These are phyloP conservation scores for Chaetoceros muelleri DNA, from an alignment of 108 stramenopile species.

Conservation along the genomic window DNA sequence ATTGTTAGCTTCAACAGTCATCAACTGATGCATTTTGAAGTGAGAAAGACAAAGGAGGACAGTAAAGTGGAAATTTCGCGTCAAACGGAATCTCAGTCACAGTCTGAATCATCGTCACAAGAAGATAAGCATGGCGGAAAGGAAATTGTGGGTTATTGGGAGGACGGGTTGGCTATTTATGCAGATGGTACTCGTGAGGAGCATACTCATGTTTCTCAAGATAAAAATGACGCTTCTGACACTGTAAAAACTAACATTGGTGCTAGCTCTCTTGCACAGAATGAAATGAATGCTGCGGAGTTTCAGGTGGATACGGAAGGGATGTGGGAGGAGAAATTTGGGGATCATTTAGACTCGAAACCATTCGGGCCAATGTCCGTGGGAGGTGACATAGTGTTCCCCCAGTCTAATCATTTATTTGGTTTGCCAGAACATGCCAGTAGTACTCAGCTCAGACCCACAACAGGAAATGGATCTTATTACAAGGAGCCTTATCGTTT, in stretches of 20 bases:
- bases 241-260: not conserved
- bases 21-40: constrained; percentile 81
- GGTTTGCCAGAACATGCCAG: constrained; percentile 98
- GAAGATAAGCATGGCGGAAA: constrained; percentile 50
- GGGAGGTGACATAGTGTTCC: constrained; percentile 90
- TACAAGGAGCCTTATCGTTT: constrained; percentile 96
- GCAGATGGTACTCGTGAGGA: constrained; percentile 83
- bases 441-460: constrained; percentile 74
- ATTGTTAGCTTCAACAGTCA: constrained; percentile 50
- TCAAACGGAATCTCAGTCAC: constrained; percentile 14
- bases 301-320: constrained; percentile 55
- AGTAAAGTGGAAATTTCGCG: constrained; percentile 14
- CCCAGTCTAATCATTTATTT: constrained; percentile 67
- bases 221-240: too few relatives aligned
- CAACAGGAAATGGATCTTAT: constrained; percentile 46
- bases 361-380: constrained; percentile 92
- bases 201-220: constrained; percentile 21
- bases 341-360: constrained; percentile 80
- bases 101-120: constrained; percentile 18
- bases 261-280: not conserved
- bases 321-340: constrained; percentile 91
- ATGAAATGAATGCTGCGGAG: constrained; percentile 31
- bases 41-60: constrained; percentile 25
- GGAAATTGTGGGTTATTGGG: constrained; percentile 87
- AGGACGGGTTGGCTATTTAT: constrained; percentile 86